Evolutionary conservation across 306 rosid genomes (phyloP), one percentile per base, ranked within the genome.

Genomic region (Hippophae gyantsensis): DNA sequence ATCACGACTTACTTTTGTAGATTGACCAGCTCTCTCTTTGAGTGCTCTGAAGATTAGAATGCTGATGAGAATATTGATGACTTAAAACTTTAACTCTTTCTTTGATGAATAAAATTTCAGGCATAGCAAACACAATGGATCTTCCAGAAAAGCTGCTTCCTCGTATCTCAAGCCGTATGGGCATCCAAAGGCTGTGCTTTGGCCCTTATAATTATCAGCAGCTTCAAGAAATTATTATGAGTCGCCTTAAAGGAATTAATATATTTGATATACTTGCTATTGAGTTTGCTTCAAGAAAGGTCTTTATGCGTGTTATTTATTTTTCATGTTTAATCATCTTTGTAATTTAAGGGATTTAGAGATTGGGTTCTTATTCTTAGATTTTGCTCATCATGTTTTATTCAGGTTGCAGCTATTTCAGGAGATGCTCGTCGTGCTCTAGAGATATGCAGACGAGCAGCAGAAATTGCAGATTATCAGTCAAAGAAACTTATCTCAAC

Each of bases 101-200:
- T 11, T 14, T 66, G 40, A 58, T 66, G 62, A 67, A 64, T 25
- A 57, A 63, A 13, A 60, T 48, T 78, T 72, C 78, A 87, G 98
- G 98, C 62, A 92, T 92, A 79, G 96, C 96, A 79, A 92, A 87
- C 72, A 92, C 98, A 48, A 87, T 92, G 98, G 95, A 92, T 71
- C 96, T 92, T 67, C 98, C 96, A 13, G 98, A 92, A 78, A 92
- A 92, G 86, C 76, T 87, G 74, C 95, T 92, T 79, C 98, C 98
- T 71, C 95, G 98, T 45, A 92, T 92, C 73, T 87, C 98, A 72
- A 92, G 98, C 60, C 92, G 96, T 64, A 87, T 87, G 98, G 98
- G 98, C 32, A 87, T 92, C 57, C 89, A 92, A 56, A 80, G 96
- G 77, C 92, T 92, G 69, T 87, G 98, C 75, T 92, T 87, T 81